Base-by-base conservation (phyloP, 208 protist species). In the Trypanosoma avium region DNA sequence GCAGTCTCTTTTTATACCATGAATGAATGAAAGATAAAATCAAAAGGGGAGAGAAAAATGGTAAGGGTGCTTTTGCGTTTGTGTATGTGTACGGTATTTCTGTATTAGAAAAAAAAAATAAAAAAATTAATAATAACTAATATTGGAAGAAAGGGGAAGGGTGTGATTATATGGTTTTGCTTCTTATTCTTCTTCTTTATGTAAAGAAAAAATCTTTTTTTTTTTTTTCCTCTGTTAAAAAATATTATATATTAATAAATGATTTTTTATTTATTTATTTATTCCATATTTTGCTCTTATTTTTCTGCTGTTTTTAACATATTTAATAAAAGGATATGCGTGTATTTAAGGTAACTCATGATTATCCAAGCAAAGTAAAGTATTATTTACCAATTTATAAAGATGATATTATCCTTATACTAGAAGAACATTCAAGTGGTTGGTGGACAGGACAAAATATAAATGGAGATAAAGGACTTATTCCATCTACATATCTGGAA, bases 371-470 rank as follows among this genome's bases (percentile, higher is more conserved):
- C 26, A 75, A 62, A 1, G 81, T 67, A 0, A 74, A 74, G 2
- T 61, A 74, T 10, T 84, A 84, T 59, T 73, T 93, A 4, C 68
- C 71, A 3, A 54, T 93, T 6, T 68, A 55, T 19, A 73, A 67
- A 10, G 61, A 70, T 19, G 87, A 93, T 40, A 29, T 89, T 26
- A n/a, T 93, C 0, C 53, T 78, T 55, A 74, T 90, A 4, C 38
- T 88, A 4, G 87, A 90, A 22, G 61, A 73, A 13, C 75, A 90
- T 36, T 52, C 53, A 0, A 91, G 77, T 36, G 87, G 87, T 15
- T 93, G 87, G 87, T 93, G 87, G 87, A 73, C 82, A 2, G 87
- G 81, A 6, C 50, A 64, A 2, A 93, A 90, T 55, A 22, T 62
- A 17, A 54, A 62, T 1, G 79, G 77, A 0, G 64, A 59, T 17